phyloP scores from a whole-genome alignment of 2,329 filamentous ascomycete species.

The Cytospora piceae region DNA sequence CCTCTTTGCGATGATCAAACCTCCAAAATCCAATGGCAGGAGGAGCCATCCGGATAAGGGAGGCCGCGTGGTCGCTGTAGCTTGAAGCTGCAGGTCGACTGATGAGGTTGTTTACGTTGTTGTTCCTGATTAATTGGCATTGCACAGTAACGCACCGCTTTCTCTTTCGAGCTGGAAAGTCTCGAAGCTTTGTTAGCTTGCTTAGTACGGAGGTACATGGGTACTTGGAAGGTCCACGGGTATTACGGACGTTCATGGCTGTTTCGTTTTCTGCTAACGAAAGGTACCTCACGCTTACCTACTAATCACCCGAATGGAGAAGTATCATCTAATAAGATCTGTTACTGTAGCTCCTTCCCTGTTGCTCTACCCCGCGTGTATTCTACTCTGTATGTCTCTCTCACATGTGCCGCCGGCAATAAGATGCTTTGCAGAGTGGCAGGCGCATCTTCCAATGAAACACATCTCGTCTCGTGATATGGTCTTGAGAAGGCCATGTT shows the following conservation, averaged over 20 bases:
- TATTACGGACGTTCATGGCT: background rate
- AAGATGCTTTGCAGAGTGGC: background rate
- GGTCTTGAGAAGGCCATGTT: background rate
- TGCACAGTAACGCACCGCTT: background rate
- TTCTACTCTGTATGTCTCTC: background rate
- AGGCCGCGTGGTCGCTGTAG: slow-evolving; percentile 3
- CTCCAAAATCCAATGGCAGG: background rate
- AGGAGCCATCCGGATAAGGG: background rate
- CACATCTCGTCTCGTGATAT: slow-evolving; percentile 1
- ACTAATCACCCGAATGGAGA: background rate
- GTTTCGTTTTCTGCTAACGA: background rate
- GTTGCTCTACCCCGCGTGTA: slow-evolving; percentile 21
- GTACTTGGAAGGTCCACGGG: background rate
- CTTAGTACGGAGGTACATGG: background rate
- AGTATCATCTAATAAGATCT: background rate
- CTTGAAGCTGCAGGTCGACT: background rate
- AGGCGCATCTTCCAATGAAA: slow-evolving; percentile 19
- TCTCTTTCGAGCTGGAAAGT: background rate
- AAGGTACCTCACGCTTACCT: background rate
- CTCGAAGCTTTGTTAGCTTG: background rate
- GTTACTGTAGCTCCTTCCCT: background rate
- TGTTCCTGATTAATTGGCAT: background rate
- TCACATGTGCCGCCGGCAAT: slow-evolving; percentile 7
- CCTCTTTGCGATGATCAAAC: background rate
- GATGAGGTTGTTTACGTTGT: background rate